Evolutionary conservation across 73 alveolate genomes (phyloP), one percentile per base, ranked within the genome.

Genomic region (Effrenium voratum): DNA sequence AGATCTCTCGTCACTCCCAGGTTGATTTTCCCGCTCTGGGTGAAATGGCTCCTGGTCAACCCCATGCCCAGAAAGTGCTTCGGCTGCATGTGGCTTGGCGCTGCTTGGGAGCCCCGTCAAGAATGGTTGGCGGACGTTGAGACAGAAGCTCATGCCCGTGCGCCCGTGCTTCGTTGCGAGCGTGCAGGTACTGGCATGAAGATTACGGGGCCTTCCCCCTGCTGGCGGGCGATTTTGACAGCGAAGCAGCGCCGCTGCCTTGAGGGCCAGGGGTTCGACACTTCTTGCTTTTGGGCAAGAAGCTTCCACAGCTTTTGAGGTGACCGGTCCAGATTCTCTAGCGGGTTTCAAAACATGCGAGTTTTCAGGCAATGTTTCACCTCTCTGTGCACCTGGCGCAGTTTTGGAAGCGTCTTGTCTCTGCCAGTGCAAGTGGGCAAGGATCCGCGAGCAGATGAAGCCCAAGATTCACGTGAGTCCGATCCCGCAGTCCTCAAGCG

Each of bases 21-120:
- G 97, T 50, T 90, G 86, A 38, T 90, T 36, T 90, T 90, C 45
- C 97, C 97, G 28, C 86, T 90, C 16, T 90, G 97, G 97, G 97
- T 75, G 87, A 90, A 90, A 59, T 90, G 97, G 97, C 97, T 90
- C 76, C 77, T 90, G 26, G 97, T 90, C 52, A 90, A 68, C 55
- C 97, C 97, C 59, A 90, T 41, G 87, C 97, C 97, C 41, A 66
- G 97, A 70, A 43, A 70, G 97, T 38, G n/a, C 24, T 87, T 46
- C 43, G 86, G 59, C 52, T 3, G 43, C 63, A 30, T 45, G 43
- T 30, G 50, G 45, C n/a, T 32, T 72, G 44, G 40, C 28, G 72
- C 28, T 22, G 72, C 63, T 40, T 16, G 87, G 52, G 45, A 44
- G 3, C 19, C 30, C 5, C 28, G 43, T 12, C 19, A 12, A 52